phyloP scores from a whole-genome alignment of 2,329 filamentous ascomycete genomes.

The Uncinocarpus reesii region DNA sequence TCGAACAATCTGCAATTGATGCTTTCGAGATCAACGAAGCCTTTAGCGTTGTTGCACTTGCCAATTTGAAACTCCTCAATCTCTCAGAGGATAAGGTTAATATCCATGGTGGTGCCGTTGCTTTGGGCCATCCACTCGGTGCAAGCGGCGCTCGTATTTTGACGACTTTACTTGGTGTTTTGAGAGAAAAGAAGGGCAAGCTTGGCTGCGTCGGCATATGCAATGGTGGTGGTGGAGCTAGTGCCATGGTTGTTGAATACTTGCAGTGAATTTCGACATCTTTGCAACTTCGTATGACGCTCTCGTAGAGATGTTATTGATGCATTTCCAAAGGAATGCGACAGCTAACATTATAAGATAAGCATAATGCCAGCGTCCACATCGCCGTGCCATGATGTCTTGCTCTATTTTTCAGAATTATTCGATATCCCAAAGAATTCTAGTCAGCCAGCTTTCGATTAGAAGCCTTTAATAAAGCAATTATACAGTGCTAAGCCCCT shows the following conservation, averaged over 20 bases:
- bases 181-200: slow-evolving; percentile 85
- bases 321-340: too few relatives aligned
- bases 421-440: neutral
- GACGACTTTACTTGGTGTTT: slow-evolving; percentile 76
- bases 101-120: slow-evolving; percentile 86
- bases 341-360: too few relatives aligned
- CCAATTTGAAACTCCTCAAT: slow-evolving; percentile 85
- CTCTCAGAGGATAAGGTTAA: slow-evolving; percentile 82
- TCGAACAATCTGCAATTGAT: slow-evolving; percentile 68
- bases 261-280: slow-evolving; percentile 26
- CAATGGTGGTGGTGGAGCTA: slow-evolving; percentile 94
- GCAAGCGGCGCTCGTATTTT: slow-evolving; percentile 90
- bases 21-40: slow-evolving; percentile 99
- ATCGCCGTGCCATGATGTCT: too few relatives aligned
- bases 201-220: slow-evolving; percentile 91
- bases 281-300: neutral
- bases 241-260: slow-evolving; percentile 78
- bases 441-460: too few relatives aligned
- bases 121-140: slow-evolving; percentile 88
- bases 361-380: too few relatives aligned
- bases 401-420: neutral
- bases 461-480: neutral
- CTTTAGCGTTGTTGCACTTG: slow-evolving; percentile 90
- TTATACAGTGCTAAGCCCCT: neutral
- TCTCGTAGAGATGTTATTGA: neutral